These are phyloP conservation scores for Trypanosoma conorhini DNA, from an alignment of 208 protist genomes.

Conservation along the genomic window DNA sequence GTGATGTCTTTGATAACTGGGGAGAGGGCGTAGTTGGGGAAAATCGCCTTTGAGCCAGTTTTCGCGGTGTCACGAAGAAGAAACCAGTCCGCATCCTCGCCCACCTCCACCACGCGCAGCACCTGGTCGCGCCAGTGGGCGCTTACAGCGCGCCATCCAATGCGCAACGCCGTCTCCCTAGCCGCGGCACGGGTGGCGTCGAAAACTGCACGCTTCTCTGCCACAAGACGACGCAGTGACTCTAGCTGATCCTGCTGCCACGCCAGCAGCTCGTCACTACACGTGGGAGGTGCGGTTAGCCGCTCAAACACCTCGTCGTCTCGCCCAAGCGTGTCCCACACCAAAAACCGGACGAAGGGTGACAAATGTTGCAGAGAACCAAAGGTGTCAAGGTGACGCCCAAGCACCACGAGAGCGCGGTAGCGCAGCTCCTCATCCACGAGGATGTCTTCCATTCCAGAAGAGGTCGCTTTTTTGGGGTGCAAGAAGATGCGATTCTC, in stretches of 20 bases:
- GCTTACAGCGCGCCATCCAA: slow-evolving; percentile 80
- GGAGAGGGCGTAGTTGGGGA: slow-evolving; percentile 71
- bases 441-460: slow-evolving; percentile 79
- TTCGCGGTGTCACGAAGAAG: slow-evolving; percentile 51
- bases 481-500: slow-evolving; percentile 87
- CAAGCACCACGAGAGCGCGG: slow-evolving; percentile 66
- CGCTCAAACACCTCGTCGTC: slow-evolving; percentile 59
- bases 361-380: slow-evolving; percentile 68
- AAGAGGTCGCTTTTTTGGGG: slow-evolving; percentile 76
- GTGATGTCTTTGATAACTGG: slow-evolving; percentile 36
- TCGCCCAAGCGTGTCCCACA: slow-evolving; percentile 74
- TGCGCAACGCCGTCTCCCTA: slow-evolving; percentile 50
- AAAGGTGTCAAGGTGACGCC: slow-evolving; percentile 63
- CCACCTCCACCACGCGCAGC: slow-evolving; percentile 48
- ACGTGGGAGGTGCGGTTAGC: slow-evolving; percentile 4
- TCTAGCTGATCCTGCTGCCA: slow-evolving; percentile 38
- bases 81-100: slow-evolving; percentile 79
- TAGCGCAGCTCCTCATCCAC: slow-evolving; percentile 85
- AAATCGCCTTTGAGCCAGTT: slow-evolving; percentile 37
- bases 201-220: slow-evolving; percentile 29
- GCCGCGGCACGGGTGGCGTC: slow-evolving; percentile 37
- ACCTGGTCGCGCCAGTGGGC: slow-evolving; percentile 88
- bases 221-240: slow-evolving; percentile 25
- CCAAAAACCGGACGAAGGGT: slow-evolving; percentile 63
- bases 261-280: slow-evolving; percentile 25